Conservation (phyloP, 106 monocot species). For the Amphibolis antarctica region DNA sequence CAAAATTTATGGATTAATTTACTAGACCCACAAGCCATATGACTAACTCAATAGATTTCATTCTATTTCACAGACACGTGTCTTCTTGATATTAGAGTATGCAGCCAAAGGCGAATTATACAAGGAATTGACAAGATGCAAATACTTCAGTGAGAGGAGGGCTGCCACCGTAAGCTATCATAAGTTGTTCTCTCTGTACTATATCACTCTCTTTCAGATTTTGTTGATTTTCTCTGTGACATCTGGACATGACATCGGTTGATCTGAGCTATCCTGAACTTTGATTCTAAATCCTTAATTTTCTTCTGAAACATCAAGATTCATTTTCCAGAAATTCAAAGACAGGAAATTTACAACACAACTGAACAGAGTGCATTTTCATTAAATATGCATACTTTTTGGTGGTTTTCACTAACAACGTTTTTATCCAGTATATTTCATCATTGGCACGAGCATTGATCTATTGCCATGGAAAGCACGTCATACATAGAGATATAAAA, state of each 20-base stretch:
- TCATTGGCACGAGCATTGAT: slow-evolving; percentile 80
- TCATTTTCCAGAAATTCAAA: too few species aligned
- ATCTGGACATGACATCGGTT: too few species aligned
- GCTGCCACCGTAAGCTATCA: slow-evolving; percentile 70
- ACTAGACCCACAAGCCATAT: not conserved
- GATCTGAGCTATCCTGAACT: too few species aligned
- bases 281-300: too few species aligned
- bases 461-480: slow-evolving; percentile 96
- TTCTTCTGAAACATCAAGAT: too few species aligned
- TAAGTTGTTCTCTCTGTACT: not conserved
- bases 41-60: not conserved
- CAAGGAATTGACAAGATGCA: slow-evolving; percentile 90
- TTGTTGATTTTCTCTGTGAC: too few species aligned
- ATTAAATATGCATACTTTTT: too few species aligned
- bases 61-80: slow-evolving; percentile 46
- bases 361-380: too few species aligned
- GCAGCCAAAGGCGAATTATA: slow-evolving; percentile 95
- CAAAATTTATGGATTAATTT: not conserved
- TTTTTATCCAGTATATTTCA: slow-evolving; percentile 57
- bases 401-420: not conserved
- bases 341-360: too few species aligned
- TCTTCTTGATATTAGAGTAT: slow-evolving; percentile 91
- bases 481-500: slow-evolving; percentile 97
- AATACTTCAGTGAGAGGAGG: slow-evolving; percentile 87
- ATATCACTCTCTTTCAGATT: not conserved